Base-by-base conservation (phyloP, 2,329 filamentous ascomycete species). In the Ustilaginoidea virens region DNA sequence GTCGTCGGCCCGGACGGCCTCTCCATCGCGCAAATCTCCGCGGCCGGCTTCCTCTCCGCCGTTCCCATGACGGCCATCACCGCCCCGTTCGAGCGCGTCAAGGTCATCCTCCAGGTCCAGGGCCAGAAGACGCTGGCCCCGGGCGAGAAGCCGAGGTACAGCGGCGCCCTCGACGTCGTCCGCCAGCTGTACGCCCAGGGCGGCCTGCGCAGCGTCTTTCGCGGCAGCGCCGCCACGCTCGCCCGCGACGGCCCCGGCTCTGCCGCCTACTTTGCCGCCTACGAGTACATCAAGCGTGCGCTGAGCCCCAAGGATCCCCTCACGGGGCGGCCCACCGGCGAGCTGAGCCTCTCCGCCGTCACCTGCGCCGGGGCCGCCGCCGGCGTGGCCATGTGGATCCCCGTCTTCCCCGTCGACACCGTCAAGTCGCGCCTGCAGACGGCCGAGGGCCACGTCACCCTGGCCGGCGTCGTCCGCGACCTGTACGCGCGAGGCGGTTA, bases 321-420 rank as follows among this genome's bases (percentile, higher is more conserved):
- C 12, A 71, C 67, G 0, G 83, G 82, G 15, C 74, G 77, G 47
- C 69, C 80, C 2, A 70, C 65, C 4, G 86, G 85, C 23, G 64
- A 90, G 43, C 58, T 96, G 33, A 87, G 79, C 45, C 62, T 98
- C 37, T 60, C 71, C 2, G 90, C 90, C 8, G 69, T 98, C 33
- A 82, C 86, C 44, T 69, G 73, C 17, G 90, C 90, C 2, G 90
- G 90, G 43, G 90, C 81, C 37, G 80, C 77, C 4, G 90, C 90
- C 0, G 90, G 90, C 47, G 72, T 98, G 16, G 90, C 90, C 37
- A 98, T 98, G 90, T 98, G 90, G 90, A 90, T 94, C 41, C 86
- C 90, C 30, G 86, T 98, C 23, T 98, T 98, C 69, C 90, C 90
- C 14, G 69, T 98, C 39, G 90, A 98, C 49, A 98, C 90, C 0